phyloP scores from a whole-genome alignment of 2,329 filamentous ascomycete species.

The Cladosporium phlei region DNA sequence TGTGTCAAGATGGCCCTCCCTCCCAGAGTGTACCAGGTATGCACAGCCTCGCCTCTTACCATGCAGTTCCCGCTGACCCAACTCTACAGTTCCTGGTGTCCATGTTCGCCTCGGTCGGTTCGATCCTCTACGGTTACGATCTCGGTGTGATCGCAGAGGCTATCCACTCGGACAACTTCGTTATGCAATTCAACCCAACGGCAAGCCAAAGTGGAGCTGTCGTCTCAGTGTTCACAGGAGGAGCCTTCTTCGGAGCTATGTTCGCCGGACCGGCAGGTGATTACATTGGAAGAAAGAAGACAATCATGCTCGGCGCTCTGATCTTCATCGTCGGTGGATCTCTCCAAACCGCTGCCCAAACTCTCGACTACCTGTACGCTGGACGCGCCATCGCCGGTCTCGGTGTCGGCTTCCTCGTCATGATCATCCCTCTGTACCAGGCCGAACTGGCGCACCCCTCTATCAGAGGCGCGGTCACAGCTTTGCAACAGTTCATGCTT shows the following conservation, averaged over 20 bases:
- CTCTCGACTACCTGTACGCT: slow-evolving; percentile 59
- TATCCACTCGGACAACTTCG: slow-evolving; percentile 44
- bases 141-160: slow-evolving; percentile 58
- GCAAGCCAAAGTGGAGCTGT: slow-evolving; percentile 54
- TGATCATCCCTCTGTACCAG: slow-evolving; percentile 69
- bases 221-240: slow-evolving; percentile 71
- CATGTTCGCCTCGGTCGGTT: slow-evolving; percentile 56
- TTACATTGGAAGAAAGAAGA: slow-evolving; percentile 61
- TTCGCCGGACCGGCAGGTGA: slow-evolving; percentile 62
- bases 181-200: slow-evolving; percentile 36
- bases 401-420: slow-evolving; percentile 56
- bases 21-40: slow-evolving; percentile 52
- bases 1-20: slow-evolving; percentile 47
- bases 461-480: slow-evolving; percentile 70
- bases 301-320: slow-evolving; percentile 66
- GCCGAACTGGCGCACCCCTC: slow-evolving; percentile 73
- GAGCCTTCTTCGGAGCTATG: slow-evolving; percentile 66
- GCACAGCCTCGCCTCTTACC: background rate
- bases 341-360: slow-evolving; percentile 65
- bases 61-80: background rate
- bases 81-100: slow-evolving; percentile 49
- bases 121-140: slow-evolving; percentile 56
- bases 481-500: slow-evolving; percentile 77
- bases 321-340: slow-evolving; percentile 68
- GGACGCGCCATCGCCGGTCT: slow-evolving; percentile 47